Evolutionary conservation across 2,329 filamentous ascomycete genomes (phyloP), one percentile per base, ranked within the genome.

Genomic region (Clonostachys rhizophaga): DNA sequence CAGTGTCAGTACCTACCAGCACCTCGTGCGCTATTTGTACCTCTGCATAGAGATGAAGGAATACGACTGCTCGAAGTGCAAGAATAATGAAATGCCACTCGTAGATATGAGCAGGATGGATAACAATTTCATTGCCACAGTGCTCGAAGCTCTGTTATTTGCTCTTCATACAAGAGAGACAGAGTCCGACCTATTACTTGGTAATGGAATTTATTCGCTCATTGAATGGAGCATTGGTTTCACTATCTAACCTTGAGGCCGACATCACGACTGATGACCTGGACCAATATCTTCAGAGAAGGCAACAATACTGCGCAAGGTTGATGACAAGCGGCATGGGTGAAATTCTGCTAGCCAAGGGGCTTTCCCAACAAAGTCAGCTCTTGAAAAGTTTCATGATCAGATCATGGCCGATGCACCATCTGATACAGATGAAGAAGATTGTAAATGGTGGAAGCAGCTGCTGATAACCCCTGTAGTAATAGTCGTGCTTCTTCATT

Each of bases 401-500:
- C 5, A 30, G 24, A 30, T 6, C 24, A 30, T 30, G 24, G 24
- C 24, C 24, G 24, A 9, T 30, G 24, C 24, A 9, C 24, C 24
- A 30, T 9, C 3, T 30, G 24, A 30, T 9, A 30, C 7, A 30
- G 24, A 9, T 8, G 24, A 9, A 30, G 24, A 30, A 9, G 24
- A 30, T 9, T 30, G 24, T 9, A 7, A 30, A 8, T 30, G 8
- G 8, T 30, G 9, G 24, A 30, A 30, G 24, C 8, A 30, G 36
- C 36, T 39, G 7, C 11, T 11, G 6, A n/a, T 10, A n/a, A 39
- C 17, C 8, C 36, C 14, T 4, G 36, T 5, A n/a, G 36, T 69
- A 42, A 57, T 52, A 20, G 53, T 50, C 49, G 52, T 68, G 45
- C 59, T 68, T 42, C 49, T 69, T 48, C 65, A 66, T 40, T 62